Percentiles rank a stretch among this genome's conserved stretches.
These are phyloP conservation scores for Stagonosporopsis vannaccii DNA, from an alignment of 2,329 filamentous ascomycete genomes.

Conservation along the genomic window DNA sequence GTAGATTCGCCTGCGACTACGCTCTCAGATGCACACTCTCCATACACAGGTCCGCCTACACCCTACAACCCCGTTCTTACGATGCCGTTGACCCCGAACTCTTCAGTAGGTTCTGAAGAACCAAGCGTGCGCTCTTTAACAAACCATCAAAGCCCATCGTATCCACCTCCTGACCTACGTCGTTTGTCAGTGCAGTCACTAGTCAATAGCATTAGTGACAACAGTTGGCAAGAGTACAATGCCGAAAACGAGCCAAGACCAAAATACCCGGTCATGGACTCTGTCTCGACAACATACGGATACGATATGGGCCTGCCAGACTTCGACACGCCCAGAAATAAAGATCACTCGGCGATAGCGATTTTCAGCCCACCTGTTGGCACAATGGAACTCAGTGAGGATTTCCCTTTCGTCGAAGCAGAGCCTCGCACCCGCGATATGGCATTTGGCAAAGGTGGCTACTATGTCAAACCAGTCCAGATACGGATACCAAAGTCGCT, in stretches of 20 bases:
- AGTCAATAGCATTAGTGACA: slow-evolving; percentile 48
- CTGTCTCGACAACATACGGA: slow-evolving; percentile 64
- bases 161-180: slow-evolving; percentile 55
- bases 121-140: slow-evolving; percentile 25
- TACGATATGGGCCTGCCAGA: slow-evolving; percentile 75
- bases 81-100: slow-evolving; percentile 55
- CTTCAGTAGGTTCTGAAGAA: slow-evolving; percentile 49
- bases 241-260: slow-evolving; percentile 54
- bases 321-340: slow-evolving; percentile 73
- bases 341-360: slow-evolving; percentile 71
- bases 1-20: slow-evolving; percentile 34
- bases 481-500: slow-evolving; percentile 68
- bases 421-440: slow-evolving; percentile 55
- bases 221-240: slow-evolving; percentile 20
- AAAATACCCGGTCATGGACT: slow-evolving; percentile 42
- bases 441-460: slow-evolving; percentile 67
- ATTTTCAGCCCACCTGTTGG: slow-evolving; percentile 45
- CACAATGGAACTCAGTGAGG: slow-evolving; percentile 41
- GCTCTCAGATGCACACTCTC: slow-evolving; percentile 47
- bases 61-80: slow-evolving; percentile 55
- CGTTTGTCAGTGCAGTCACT: slow-evolving; percentile 71
- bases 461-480: slow-evolving; percentile 73
- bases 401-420: slow-evolving; percentile 45
- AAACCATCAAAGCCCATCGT: slow-evolving; percentile 30
- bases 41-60: slow-evolving; percentile 47